Base-by-base conservation (phyloP, 768 basidiomycete species). In the Suillus sp. region DNA sequence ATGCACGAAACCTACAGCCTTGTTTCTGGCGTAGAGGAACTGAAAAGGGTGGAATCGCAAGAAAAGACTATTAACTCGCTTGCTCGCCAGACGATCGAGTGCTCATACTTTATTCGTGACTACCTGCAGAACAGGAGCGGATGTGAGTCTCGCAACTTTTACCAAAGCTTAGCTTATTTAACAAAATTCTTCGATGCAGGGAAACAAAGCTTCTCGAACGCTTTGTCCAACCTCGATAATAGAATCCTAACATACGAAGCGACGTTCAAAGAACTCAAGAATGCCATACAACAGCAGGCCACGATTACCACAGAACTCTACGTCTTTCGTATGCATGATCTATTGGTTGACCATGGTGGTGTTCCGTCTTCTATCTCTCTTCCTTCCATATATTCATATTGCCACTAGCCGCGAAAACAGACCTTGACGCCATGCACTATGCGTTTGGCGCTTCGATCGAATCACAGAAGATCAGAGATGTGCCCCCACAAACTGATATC, bases 71-170 rank as follows among this genome's bases (percentile, higher is more conserved):
- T 67, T 22, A n/a, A 16, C 9, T 38, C 38, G 3, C 59, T 75
- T 47, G 59, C 66, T 7, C 56, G 64, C 20, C 74, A 75, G 63
- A 70, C 70, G 3, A 65, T 67, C 6, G 74, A 75, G 54, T 75
- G 74, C 51, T 69, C 67, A 2, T 74, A 74, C 64, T 75, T 75
- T 47, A 72, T 75, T 34, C 65, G 62, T 10, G 71, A 70, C 38
- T 72, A 74, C 57, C 62, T 68, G 42, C 68, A 63, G 57, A 65
- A 57, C 22, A 68, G 63, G 32, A 66, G 62, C 30, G 66, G 70
- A 20, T 38, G 73, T 74, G 45, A 37, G 71, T 69, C 62, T 13
- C 7, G 16, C 10, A 18, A 16, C 45, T 34, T 22, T 18, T 20
- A n/a, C 4, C 4, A 57, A 30, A 27, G 10, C 11, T 20, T 48